Evolutionary conservation across 345 rosid species (phyloP).

Genomic region (Rhodomyrtus tomentosa): DNA sequence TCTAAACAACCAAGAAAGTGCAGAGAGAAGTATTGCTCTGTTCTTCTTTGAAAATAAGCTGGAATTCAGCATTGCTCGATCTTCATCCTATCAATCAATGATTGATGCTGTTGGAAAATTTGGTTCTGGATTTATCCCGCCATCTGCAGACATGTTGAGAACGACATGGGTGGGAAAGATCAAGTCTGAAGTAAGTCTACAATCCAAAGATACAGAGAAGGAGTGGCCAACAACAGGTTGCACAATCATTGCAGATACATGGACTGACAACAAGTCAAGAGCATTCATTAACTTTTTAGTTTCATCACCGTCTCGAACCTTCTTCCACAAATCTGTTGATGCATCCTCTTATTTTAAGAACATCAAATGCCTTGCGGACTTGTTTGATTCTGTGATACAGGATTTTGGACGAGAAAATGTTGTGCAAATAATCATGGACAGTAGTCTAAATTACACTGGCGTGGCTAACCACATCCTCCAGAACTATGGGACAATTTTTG

Average conservation of each 20-base stretch:
- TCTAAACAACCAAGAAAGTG: constrained; percentile 39
- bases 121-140: constrained; percentile 42
- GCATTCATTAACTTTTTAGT: constrained; percentile 75
- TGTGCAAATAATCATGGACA: constrained; percentile 79
- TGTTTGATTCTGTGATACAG: constrained; percentile 73
- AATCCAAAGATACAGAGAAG: constrained; percentile 52
- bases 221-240: constrained; percentile 81
- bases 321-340: constrained; percentile 74
- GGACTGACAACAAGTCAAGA: constrained; percentile 80
- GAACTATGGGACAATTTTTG: constrained; percentile 63
- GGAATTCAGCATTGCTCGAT: constrained; percentile 57
- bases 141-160: constrained; percentile 46
- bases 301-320: constrained; percentile 72
- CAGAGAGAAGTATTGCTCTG: constrained; percentile 62
- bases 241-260: constrained; percentile 67
- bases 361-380: constrained; percentile 56
- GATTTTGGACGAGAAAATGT: constrained; percentile 68
- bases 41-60: constrained; percentile 81
- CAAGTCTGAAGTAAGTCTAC: constrained; percentile 47
- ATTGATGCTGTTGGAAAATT: constrained; percentile 58
- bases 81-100: constrained; percentile 63
- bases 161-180: constrained; percentile 50
- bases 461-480: constrained; percentile 62
- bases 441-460: constrained; percentile 49
- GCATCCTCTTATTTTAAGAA: constrained; percentile 74